Base-by-base conservation (phyloP, 164 flowering plant genomes). In the Nymphaea colorata region DNA sequence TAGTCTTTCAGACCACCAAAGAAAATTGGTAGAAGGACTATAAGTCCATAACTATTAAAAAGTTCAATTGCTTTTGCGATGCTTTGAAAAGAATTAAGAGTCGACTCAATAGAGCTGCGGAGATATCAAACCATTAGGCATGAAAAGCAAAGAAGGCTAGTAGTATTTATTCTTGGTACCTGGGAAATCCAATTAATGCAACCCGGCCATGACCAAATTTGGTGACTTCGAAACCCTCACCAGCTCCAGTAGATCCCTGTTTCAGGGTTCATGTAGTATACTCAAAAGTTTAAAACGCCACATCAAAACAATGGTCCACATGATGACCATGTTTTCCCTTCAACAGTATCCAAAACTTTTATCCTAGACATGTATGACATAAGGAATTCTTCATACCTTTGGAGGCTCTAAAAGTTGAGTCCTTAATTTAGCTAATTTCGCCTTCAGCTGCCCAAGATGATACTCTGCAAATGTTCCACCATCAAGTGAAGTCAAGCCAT, bases 401-500 rank as follows among this genome's bases (percentile, higher is more conserved):
- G 99, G 99, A 70, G 99, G 99, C 85, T 95, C 99, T 80, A 95
- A 67, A 43, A 95, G 70, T 51, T 95, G 99, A 51, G 98, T 95
- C 87, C 99, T 83, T 45, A 95, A 79, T 79, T 90, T 95, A 53
- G 99, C 99, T 71, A 95, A 87, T 83, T 95, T 95, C 64, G 99
- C 99, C 86, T 95, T 95, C 70, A 95, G 96, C 80, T 95, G 99
- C 70, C 99, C 98, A 73, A 95, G 90, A 86, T 95, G 99, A 81
- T 95, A 95, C 74, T 92, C 99, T 95, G 85, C 68, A 66, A 18
- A 73, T 44, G 42, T 2, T 47, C 12, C 12, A 12, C 7, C 7
- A 47, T 12, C 2, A 2, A 12, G 55, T 6, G 4, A 47, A 47
- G 55, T 47, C 12, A 47, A 47, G 55, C 5, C 55, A 47, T 2